These are phyloP conservation scores for Cytospora leucostoma DNA, from an alignment of 2,329 filamentous ascomycete species.

Conservation along the genomic window DNA sequence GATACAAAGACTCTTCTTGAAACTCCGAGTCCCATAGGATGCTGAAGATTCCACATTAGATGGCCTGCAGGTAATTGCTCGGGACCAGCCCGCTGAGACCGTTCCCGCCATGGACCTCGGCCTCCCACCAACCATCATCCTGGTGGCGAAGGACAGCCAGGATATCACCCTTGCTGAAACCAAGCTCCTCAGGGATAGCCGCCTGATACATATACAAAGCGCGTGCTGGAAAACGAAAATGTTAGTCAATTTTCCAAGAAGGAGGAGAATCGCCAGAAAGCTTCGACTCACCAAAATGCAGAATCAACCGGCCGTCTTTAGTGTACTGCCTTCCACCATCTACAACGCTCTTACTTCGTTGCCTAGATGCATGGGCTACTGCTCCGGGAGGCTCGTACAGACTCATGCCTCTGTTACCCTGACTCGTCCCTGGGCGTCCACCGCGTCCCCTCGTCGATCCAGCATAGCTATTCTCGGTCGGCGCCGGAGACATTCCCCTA, in stretches of 20 bases:
- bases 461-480: conserved; percentile 53
- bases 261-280: conserved; percentile 31
- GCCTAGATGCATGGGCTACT: conserved; percentile 46
- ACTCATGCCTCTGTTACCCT: conserved; percentile 53
- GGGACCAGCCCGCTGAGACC: conserved; percentile 64
- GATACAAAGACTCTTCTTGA: conserved; percentile 1
- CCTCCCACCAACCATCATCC: conserved; percentile 99
- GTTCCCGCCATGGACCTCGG: conserved; percentile 76
- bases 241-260: conserved; percentile 11
- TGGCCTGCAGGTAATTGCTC: conserved; percentile 65
- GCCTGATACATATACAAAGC: conserved; percentile 94
- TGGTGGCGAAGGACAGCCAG: conserved; percentile 86
- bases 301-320: conserved; percentile 79
- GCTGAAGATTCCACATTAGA: conserved; percentile 15
- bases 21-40: background rate
- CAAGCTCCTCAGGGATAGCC: conserved; percentile 91
- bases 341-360: conserved; percentile 82
- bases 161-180: conserved; percentile 89
- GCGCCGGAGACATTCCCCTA: conserved; percentile 47
- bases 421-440: conserved; percentile 51
- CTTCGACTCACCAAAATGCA: conserved; percentile 82
- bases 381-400: conserved; percentile 54
- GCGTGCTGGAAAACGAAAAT: conserved; percentile 65
- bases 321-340: conserved; percentile 81
- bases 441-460: conserved; percentile 56